phyloP scores from a whole-genome alignment of 495 filamentous ascomycete genomes.

The Hypoxylon cercidicola region DNA sequence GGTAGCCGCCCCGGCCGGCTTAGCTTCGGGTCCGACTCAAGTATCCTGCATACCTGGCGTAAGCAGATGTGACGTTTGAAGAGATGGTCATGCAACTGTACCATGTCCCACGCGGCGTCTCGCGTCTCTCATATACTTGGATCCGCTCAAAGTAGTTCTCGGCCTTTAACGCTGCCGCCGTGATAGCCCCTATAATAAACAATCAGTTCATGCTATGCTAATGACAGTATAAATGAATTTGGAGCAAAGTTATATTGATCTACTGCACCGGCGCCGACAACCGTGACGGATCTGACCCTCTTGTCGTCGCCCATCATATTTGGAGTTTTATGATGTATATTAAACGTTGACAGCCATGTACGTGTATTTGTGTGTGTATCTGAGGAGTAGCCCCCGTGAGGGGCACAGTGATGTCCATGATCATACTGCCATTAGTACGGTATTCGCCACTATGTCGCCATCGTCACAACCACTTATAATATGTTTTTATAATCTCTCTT shows the following conservation, averaged over 20 bases:
- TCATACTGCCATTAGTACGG: neutral
- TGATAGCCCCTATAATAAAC: slow-evolving; percentile 50
- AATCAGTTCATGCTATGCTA: slow-evolving; percentile 13
- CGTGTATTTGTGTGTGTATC: neutral
- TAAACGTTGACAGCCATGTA: no score
- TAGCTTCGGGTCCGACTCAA: slow-evolving; percentile 51
- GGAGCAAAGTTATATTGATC: slow-evolving; percentile 50
- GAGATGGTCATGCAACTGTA: slow-evolving; percentile 28
- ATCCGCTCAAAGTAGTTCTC: slow-evolving; percentile 62
- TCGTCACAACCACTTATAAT: slow-evolving; percentile 21
- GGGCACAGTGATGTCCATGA: slow-evolving; percentile 11
- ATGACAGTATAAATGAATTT: neutral
- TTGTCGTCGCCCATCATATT: slow-evolving; percentile 36
- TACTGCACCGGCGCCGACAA: slow-evolving; percentile 62
- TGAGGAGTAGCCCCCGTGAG: slow-evolving; percentile 6
- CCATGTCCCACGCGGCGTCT: slow-evolving; percentile 61
- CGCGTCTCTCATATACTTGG: slow-evolving; percentile 60
- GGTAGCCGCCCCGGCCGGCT: slow-evolving; percentile 52
- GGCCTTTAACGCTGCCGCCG: slow-evolving; percentile 56
- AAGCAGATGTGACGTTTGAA: neutral
- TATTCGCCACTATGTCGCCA: slow-evolving; percentile 42
- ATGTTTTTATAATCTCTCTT: no score
- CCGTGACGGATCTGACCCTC: slow-evolving; percentile 58
- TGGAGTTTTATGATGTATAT: neutral
- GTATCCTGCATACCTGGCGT: slow-evolving; percentile 51